Evolutionary conservation across 2,329 filamentous ascomycete species (phyloP).

Genomic region (Hirsutella thompsonii): DNA sequence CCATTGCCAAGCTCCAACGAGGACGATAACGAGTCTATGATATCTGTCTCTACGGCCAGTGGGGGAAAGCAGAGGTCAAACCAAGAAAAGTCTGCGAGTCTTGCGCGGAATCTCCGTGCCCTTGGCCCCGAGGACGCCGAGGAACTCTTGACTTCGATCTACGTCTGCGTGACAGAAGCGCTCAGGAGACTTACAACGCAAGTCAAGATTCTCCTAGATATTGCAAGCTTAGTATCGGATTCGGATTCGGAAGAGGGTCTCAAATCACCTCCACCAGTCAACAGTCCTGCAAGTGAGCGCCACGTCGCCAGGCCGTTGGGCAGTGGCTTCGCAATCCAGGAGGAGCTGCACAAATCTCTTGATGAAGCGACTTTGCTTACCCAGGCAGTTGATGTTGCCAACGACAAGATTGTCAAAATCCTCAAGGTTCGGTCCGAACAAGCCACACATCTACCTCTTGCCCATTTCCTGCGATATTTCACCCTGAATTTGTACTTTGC

Average conservation of each 20-base stretch:
- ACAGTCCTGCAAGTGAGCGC: slow-evolving; percentile 32
- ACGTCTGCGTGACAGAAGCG: slow-evolving; percentile 78
- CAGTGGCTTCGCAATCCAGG: slow-evolving; percentile 41
- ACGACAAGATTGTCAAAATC: slow-evolving; percentile 64
- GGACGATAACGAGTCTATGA: slow-evolving; percentile 82
- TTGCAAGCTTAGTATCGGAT: slow-evolving; percentile 61
- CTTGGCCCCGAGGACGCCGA: slow-evolving; percentile 79
- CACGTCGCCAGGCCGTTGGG: slow-evolving; percentile 10
- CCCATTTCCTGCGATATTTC: slow-evolving; percentile 69
- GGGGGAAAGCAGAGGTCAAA: slow-evolving; percentile 57
- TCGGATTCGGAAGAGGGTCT: slow-evolving; percentile 23
- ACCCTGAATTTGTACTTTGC: slow-evolving; percentile 72
- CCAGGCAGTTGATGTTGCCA: slow-evolving; percentile 68
- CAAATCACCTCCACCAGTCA: slow-evolving; percentile 34
- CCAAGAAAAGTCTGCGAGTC: slow-evolving; percentile 78
- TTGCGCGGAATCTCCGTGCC: slow-evolving; percentile 77
- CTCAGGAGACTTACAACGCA: slow-evolving; percentile 77
- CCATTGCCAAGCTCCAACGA: slow-evolving; percentile 87
- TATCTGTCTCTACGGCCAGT: slow-evolving; percentile 67
- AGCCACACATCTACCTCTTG: slow-evolving; percentile 51
- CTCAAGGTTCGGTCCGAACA: slow-evolving; percentile 67
- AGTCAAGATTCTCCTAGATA: slow-evolving; percentile 87
- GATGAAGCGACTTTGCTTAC: slow-evolving; percentile 68
- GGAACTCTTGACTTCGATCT: slow-evolving; percentile 67
- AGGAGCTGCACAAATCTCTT: slow-evolving; percentile 63